These are phyloP conservation scores for Mycena filopes DNA, from an alignment of 768 basidiomycete genomes.

Conservation along the genomic window DNA sequence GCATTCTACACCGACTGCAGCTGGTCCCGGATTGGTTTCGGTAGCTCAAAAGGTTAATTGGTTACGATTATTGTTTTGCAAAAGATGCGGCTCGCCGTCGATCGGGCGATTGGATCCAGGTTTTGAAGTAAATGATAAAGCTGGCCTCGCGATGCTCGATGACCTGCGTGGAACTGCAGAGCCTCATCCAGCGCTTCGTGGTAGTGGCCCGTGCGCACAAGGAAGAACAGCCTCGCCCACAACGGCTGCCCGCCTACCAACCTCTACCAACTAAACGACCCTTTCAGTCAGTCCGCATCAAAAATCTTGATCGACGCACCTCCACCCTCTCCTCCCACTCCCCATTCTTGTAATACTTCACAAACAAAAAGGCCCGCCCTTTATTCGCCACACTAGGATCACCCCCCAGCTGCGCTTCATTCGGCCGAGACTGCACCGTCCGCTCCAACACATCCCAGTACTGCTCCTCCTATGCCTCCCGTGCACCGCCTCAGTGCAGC, in stretches of 20 bases:
- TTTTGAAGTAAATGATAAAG: constrained; percentile 84
- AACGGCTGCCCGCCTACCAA: constrained; percentile 90
- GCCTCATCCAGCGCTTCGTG: constrained; percentile 87
- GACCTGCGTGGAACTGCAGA: constrained; percentile 70
- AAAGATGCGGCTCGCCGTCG: constrained; percentile 62
- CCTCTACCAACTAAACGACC: constrained; percentile 72
- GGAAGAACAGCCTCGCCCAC: constrained; percentile 93
- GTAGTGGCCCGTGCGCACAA: constrained; percentile 86
- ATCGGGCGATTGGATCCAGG: constrained; percentile 86
- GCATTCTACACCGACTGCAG: constrained; percentile 84
- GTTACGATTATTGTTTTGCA: constrained; percentile 6
- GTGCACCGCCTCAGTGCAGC: constrained; percentile 73
- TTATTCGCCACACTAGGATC: constrained; percentile 92
- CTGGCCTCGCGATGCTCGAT: constrained; percentile 83
- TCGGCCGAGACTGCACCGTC: constrained; percentile 82
- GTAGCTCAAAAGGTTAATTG: constrained; percentile 55
- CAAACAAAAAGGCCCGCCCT: constrained; percentile 86
- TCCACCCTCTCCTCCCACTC: constrained; percentile 93
- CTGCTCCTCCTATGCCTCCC: constrained; percentile 89
- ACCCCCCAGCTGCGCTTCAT: constrained; percentile 89
- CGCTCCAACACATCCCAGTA: constrained; percentile 87
- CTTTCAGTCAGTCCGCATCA: constrained; percentile 8
- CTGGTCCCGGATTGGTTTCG: constrained; percentile 81
- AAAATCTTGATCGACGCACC: constrained; percentile 56
- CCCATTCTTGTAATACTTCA: constrained; percentile 80